Conservation (phyloP, 768 basidiomycete genomes). For the Lactifluus volemus region DNA sequence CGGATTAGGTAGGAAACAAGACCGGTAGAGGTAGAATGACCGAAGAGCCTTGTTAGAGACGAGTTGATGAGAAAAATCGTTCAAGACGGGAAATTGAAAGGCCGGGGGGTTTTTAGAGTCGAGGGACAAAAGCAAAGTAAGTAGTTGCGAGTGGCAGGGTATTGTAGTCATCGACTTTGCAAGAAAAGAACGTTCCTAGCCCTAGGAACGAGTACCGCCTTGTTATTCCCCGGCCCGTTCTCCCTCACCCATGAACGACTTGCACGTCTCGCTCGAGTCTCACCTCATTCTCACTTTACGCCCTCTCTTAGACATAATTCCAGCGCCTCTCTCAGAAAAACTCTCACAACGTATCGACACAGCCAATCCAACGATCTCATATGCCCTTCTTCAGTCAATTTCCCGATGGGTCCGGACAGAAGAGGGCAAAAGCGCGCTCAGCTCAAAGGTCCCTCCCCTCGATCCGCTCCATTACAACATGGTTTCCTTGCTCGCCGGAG, state of each 20-base stretch:
- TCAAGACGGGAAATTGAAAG: not conserved
- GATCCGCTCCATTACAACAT: conserved; percentile 53
- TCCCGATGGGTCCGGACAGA: conserved; percentile 63
- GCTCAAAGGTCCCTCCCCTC: conserved; percentile 36
- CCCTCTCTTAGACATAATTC: conserved; percentile 39
- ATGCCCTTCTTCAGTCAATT: conserved; percentile 46
- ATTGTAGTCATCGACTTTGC: too few species aligned
- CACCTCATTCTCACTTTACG: conserved; percentile 47
- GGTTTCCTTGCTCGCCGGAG: conserved; percentile 69
- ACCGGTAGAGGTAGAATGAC: not conserved
- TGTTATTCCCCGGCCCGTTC: not conserved
- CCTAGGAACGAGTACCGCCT: not conserved
- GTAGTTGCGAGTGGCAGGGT: conserved; percentile 4
- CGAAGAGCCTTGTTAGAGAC: conserved; percentile 12
- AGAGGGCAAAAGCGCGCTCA: conserved; percentile 32
- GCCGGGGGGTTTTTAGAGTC: not conserved
- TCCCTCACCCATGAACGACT: conserved; percentile 13
- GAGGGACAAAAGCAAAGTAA: not conserved
- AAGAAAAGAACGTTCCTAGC: too few species aligned
- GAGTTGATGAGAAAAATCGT: conserved; percentile 7
- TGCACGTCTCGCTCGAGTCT: conserved; percentile 60
- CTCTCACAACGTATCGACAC: conserved; percentile 34
- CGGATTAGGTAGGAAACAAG: not conserved
- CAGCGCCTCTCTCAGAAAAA: conserved; percentile 34
- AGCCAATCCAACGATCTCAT: conserved; percentile 41